These are phyloP conservation scores for Gynochthodes officinalis DNA, from an alignment of 257 asterid species.

Conservation along the genomic window DNA sequence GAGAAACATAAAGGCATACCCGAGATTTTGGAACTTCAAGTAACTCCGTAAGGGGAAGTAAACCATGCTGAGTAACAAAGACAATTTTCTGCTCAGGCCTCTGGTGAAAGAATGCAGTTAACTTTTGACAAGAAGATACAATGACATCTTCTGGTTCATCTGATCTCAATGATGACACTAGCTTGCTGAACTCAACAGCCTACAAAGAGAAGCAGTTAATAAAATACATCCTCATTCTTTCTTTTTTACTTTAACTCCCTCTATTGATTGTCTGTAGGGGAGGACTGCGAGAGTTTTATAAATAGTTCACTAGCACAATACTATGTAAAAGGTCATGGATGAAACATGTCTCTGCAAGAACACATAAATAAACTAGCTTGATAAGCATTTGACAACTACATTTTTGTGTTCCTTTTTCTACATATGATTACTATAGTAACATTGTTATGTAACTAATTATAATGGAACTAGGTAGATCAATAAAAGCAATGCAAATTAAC, in stretches of 20 bases:
- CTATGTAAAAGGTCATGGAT: neutral
- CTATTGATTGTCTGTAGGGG: neutral
- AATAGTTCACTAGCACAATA: neutral
- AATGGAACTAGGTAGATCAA: neutral
- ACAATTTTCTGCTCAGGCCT: conserved; percentile 92
- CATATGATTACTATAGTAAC: neutral
- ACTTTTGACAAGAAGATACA: conserved; percentile 88
- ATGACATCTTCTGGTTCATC: conserved; percentile 93
- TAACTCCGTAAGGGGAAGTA: conserved; percentile 89
- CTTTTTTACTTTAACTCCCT: neutral
- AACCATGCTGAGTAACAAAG: conserved; percentile 92
- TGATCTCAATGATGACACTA: conserved; percentile 84
- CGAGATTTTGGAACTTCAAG: conserved; percentile 88
- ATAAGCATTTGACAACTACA: neutral
- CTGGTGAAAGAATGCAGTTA: conserved; percentile 70
- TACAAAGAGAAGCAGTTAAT: conserved; percentile 19
- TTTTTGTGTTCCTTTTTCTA: neutral
- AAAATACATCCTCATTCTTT: neutral
- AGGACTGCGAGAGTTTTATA: neutral
- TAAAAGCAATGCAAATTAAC: neutral
- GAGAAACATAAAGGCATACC: conserved; percentile 48
- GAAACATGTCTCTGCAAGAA: neutral
- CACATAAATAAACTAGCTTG: neutral
- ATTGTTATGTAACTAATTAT: neutral
- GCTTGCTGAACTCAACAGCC: conserved; percentile 94